Percentiles rank a stretch among this genome's conserved stretches.
Conservation (phyloP, 2,329 filamentous ascomycete species). For the Phyllosticta ampelicida region DNA sequence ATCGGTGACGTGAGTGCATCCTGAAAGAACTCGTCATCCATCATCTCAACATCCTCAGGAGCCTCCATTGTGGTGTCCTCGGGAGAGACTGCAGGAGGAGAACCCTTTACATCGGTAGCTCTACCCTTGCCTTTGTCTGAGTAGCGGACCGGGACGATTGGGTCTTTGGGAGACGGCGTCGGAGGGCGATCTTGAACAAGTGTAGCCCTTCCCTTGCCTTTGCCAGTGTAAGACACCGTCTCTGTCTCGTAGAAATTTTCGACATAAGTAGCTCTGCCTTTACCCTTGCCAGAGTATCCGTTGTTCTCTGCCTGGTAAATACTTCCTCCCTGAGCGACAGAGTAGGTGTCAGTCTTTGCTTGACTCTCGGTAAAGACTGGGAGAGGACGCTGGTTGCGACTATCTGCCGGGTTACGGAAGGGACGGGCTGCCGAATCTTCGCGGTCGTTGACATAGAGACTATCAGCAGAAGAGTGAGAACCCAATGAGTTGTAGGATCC, state of each 20-base stretch:
- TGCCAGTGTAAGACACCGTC: neutral
- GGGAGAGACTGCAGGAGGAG: neutral
- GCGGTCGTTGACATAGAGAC: too few relatives aligned
- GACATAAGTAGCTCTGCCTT: neutral
- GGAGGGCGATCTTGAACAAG: neutral
- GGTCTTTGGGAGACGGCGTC: neutral
- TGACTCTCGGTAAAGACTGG: neutral
- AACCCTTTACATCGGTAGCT: neutral
- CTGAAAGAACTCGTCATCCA: too few relatives aligned
- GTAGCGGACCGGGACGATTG: neutral
- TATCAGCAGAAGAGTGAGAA: too few relatives aligned
- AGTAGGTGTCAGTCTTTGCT: neutral
- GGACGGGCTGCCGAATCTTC: neutral
- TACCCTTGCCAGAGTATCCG: neutral
- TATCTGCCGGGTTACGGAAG: neutral
- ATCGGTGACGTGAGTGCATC: too few relatives aligned
- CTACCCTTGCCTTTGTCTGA: neutral
- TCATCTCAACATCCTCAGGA: too few relatives aligned
- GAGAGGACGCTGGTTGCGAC: neutral
- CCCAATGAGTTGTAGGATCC: too few relatives aligned
- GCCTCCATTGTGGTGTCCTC: neutral
- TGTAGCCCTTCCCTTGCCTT: neutral
- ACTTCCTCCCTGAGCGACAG: neutral
- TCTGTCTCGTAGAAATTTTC: neutral
- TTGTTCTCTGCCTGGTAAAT: neutral